Evolutionary conservation across 352 stramenopile genomes (phyloP), one percentile per base, ranked within the genome.

Genomic region (Phytophthora melonis): DNA sequence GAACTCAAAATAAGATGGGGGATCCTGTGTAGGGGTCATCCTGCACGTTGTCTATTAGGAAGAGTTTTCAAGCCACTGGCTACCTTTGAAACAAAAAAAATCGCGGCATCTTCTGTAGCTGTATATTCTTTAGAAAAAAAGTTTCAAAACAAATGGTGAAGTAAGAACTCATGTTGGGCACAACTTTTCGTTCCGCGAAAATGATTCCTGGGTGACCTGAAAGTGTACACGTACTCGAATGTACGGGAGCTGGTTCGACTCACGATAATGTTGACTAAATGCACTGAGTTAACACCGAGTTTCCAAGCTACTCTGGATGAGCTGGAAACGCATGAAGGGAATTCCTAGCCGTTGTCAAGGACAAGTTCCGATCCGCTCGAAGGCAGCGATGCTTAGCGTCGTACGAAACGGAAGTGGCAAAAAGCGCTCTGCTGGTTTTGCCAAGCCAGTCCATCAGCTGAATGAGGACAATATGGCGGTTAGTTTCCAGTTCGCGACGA

Each of bases 341-440:
- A 54, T 39, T 60, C n/a, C 3, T 67, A 5, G 19, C 47, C 16
- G 7, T 67, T 50, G 61, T 30, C 4, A 53, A 59, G 21, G 18
- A 60, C 11, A 67, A 67, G 34, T 52, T 60, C 61, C 61, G 25
- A 14, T 58, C 21, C 3, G 7, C 18, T 67, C 49, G 7, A 67
- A 67, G 34, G 47, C 34, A 25, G 60, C 50, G 14, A 3, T 67
- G 19, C 9, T 60, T 9, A 67, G 60, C 23, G 30, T 41, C 16
- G 19, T 67, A 13, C 23, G 23, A 25, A 53, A 50, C 21, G 60
- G n/a, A 25, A 18, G 13, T 41, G 21, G 8, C n/a, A 36, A 5
- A 21, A 67, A 61, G 18, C 32, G 32, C 19, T 36, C 30, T 50
- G n/a, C n/a, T 14, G 55, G 55, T 10, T 32, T n/a, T 41, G 27